Evolutionary conservation across 768 basidiomycete genomes (phyloP), one percentile per base, ranked within the genome.

Genomic region (Boletus rufocinnamomeus): DNA sequence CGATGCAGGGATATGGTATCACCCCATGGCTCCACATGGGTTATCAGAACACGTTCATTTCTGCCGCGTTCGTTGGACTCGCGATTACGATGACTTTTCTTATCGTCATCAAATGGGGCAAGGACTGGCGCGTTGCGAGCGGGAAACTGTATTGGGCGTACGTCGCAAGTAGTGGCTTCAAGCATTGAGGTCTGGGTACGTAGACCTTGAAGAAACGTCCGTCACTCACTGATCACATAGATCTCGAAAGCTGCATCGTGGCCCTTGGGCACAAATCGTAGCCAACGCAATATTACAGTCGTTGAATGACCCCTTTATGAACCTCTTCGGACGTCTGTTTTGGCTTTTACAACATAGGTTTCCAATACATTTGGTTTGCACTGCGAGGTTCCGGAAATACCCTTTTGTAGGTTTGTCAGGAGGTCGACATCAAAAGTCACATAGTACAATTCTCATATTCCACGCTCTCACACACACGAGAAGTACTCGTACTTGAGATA

Each of bases 1-100:
- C 16, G 45, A 35, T 30, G 17, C 38, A 66, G 61, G 65, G 65
- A 30, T 66, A 66, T 47, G 65, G 65, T 16, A 60, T 63, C 41
- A 66, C 65, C 2, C 64, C 65, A 6, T 66, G 65, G 65, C 56
- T 66, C 11, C 10, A 66, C 19, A 60, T 66, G 63, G 62, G 57
- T 17, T 66, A 62, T 35, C 56, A 56, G 44, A 58, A 61, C 38
- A 62, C 63, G 27, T 62, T 67, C 38, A 50, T 67, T 38, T 59
- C 63, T 17, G 61, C 61, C 23, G 65, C 54, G 6, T 66, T 61
- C 23, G 54, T 67, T 27, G 66, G 62, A 25, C 54, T 67, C 14
- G 52, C 46, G 25, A 67, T 67, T 13, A 66, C 65, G 23, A 32
- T 66, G 61, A 66, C 64, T 6, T 66, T 66, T 54, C 19, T 66